A percentile compares a stretch with the other conserved stretches of the same genome.
Evolutionary conservation across 2,329 filamentous ascomycete species (phyloP).

Genomic region (Cladorrhinum sp.): DNA sequence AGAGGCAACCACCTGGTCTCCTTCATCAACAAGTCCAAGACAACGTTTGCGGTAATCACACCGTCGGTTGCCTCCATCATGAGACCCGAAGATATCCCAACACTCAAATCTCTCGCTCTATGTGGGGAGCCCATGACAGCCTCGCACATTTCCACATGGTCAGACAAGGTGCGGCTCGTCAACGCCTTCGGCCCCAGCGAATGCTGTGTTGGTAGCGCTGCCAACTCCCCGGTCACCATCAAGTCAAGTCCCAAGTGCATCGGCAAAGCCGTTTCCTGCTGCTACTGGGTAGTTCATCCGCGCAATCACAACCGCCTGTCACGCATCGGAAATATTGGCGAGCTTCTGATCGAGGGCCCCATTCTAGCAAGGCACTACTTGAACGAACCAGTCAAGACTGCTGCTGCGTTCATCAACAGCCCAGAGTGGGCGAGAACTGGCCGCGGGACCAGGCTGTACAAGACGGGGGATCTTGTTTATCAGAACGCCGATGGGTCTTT

Average conservation of each 20-base stretch:
- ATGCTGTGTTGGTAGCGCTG: conserved; percentile 42
- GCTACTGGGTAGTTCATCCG: conserved; percentile 35
- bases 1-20: conserved; percentile 36
- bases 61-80: conserved; percentile 27
- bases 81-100: conserved; percentile 16
- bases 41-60: conserved; percentile 24
- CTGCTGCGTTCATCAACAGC: conserved; percentile 17
- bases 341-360: conserved; percentile 25
- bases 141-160: conserved; percentile 24
- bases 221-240: conserved; percentile 18
- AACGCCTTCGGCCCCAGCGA: conserved; percentile 50
- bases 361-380: conserved; percentile 26
- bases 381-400: conserved; percentile 23
- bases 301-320: conserved; percentile 22
- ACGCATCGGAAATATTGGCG: conserved; percentile 26
- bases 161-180: conserved; percentile 50
- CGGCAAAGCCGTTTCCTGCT: conserved; percentile 40
- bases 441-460: conserved; percentile 37
- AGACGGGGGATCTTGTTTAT: conserved; percentile 41
- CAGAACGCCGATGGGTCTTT: conserved; percentile 36
- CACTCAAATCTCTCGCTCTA: conserved; percentile 18
- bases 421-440: conserved; percentile 38
- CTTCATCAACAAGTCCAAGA: conserved; percentile 21
- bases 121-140: conserved; percentile 23
- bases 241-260: conserved; percentile 33